Conservation (phyloP, 805 yeast genomes). For the Danielozyma ontarioensis region DNA sequence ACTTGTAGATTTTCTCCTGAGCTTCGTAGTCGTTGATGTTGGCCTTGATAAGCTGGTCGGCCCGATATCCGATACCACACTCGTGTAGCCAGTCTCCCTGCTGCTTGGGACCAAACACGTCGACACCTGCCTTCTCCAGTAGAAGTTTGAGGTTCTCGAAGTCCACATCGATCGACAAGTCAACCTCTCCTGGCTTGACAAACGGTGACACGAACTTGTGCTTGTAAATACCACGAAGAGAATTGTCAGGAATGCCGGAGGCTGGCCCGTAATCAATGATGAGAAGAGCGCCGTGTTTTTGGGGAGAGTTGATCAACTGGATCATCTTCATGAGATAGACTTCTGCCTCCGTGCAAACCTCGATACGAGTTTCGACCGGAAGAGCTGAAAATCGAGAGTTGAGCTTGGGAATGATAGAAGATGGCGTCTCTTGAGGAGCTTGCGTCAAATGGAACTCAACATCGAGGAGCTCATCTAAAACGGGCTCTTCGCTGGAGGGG, state of each 20-base stretch:
- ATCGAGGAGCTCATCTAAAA: slow-evolving; percentile 12
- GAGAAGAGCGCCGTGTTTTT: slow-evolving; percentile 56
- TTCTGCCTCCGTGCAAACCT: slow-evolving; percentile 72
- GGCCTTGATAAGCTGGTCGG: slow-evolving; percentile 49
- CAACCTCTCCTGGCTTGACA: slow-evolving; percentile 71
- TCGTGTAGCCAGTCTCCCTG: slow-evolving; percentile 79
- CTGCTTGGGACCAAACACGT: slow-evolving; percentile 53
- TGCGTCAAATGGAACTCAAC: slow-evolving; percentile 52
- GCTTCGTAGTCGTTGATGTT: slow-evolving; percentile 37
- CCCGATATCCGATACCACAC: slow-evolving; percentile 70
- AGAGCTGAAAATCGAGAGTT: slow-evolving; percentile 48
- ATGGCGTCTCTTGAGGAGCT: slow-evolving; percentile 56
- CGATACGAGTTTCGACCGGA: slow-evolving; percentile 56
- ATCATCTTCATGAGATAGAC: slow-evolving; percentile 51
- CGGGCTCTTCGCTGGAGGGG: slow-evolving; percentile 11
- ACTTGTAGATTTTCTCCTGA: slow-evolving; percentile 47
- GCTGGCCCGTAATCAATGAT: slow-evolving; percentile 76
- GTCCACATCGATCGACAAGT: slow-evolving; percentile 80
- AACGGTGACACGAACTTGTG: slow-evolving; percentile 76
- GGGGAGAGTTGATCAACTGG: slow-evolving; percentile 34
- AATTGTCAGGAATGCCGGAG: slow-evolving; percentile 58
- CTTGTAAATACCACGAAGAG: slow-evolving; percentile 66
- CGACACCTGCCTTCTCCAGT: slow-evolving; percentile 12
- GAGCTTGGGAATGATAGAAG: slow-evolving; percentile 51
- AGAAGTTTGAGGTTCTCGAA: slow-evolving; percentile 49